phyloP scores from a whole-genome alignment of 2,329 filamentous ascomycete genomes.

The Ophiostoma quercus region DNA sequence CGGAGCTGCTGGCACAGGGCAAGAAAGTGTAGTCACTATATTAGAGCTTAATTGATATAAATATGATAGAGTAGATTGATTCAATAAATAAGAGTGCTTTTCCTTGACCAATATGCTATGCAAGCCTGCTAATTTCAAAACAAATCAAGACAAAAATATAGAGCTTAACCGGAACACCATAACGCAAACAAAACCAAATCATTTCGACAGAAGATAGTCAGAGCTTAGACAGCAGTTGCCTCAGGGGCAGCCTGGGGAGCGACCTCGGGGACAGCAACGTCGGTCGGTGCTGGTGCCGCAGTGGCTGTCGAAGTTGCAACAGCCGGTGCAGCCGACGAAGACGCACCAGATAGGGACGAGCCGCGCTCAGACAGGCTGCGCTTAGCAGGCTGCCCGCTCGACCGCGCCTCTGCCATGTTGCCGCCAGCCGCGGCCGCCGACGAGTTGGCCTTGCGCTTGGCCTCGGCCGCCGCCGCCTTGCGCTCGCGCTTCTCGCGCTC shows the following conservation, averaged over 20 bases:
- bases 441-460: constrained; percentile 16
- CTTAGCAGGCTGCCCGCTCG: constrained; percentile 21
- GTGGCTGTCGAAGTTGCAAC: neutral
- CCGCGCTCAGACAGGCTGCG: constrained; percentile 33
- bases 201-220: neutral
- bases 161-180: neutral
- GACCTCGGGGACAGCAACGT: neutral
- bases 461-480: constrained; percentile 17
- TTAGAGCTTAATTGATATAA: neutral
- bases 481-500: constrained; percentile 21
- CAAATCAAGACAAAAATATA: neutral
- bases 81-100: constrained; percentile 1
- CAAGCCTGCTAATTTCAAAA: neutral
- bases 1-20: constrained; percentile 60
- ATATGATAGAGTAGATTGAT: neutral
- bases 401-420: constrained; percentile 39
- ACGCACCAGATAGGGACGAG: constrained; percentile 19
- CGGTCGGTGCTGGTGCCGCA: neutral
- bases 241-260: neutral
- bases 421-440: constrained; percentile 46
- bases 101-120: neutral
- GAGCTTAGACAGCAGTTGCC: neutral
- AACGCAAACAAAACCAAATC: neutral
- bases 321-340: neutral
- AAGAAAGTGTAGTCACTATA: constrained; percentile 46